Percentiles rank a stretch among this genome's conserved stretches.
These are phyloP conservation scores for Wilhelminamyces savonicus DNA, from an alignment of 805 yeast species.

Conservation along the genomic window DNA sequence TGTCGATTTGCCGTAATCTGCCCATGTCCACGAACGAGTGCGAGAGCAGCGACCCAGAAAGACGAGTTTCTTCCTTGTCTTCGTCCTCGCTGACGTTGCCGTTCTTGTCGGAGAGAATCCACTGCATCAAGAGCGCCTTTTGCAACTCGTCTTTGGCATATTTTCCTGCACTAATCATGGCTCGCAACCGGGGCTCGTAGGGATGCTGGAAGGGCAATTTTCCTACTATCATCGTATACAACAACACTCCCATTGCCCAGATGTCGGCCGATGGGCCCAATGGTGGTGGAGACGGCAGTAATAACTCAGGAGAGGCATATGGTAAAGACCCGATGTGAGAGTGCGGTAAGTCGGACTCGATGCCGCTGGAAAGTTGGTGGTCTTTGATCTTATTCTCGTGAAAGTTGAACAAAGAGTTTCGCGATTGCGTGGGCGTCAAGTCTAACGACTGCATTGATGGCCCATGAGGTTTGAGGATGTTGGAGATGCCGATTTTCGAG, in stretches of 20 bases:
- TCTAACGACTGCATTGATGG: constrained; percentile 27
- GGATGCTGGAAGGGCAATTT: constrained; percentile 77
- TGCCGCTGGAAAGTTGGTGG: constrained; percentile 7
- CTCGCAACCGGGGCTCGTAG: constrained; percentile 74
- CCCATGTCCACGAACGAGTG: constrained; percentile 7
- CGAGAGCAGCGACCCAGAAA: neutral
- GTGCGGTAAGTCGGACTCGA: constrained; percentile 47
- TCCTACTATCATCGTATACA: constrained; percentile 69
- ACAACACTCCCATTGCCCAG: constrained; percentile 85
- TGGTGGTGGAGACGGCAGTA: constrained; percentile 56
- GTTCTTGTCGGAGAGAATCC: constrained; percentile 14
- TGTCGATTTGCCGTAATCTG: constrained; percentile 5
- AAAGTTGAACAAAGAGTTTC: constrained; percentile 2
- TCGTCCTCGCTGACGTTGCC: constrained; percentile 4
- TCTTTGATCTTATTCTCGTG: constrained; percentile 9
- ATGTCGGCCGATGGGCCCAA: constrained; percentile 69
- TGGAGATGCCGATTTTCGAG: constrained; percentile 25
- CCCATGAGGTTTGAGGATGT: constrained; percentile 21
- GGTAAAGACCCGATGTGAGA: constrained; percentile 84
- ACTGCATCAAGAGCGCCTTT: constrained; percentile 31
- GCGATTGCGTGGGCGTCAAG: constrained; percentile 21
- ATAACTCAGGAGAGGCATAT: constrained; percentile 84
- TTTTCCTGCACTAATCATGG: constrained; percentile 63
- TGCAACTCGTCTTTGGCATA: constrained; percentile 44
- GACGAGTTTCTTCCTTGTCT: constrained; percentile 1